phyloP scores from a whole-genome alignment of 1,284 basidiomycete species.

The Cutaneotrichosporon cavernicola region DNA sequence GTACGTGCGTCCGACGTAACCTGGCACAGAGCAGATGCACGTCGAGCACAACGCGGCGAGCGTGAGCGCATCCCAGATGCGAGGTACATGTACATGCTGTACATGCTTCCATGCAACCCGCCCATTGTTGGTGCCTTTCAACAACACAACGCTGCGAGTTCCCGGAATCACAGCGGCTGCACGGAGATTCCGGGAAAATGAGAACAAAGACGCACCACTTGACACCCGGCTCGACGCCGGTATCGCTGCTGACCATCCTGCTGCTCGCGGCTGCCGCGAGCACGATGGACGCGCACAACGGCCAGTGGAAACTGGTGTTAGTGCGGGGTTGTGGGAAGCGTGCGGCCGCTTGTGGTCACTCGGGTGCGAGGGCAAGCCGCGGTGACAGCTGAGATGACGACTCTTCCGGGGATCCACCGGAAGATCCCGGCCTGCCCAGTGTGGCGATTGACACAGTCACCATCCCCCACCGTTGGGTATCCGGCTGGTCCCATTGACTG shows the following conservation, averaged over 20 bases:
- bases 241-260: constrained; percentile 28
- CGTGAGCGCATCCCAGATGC: no score
- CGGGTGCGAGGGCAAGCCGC: neutral
- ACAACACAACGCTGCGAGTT: neutral
- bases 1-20: no score
- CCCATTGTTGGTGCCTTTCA: no score
- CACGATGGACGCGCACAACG: constrained; percentile 49
- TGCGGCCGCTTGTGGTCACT: neutral
- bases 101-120: no score
- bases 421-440: neutral
- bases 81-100: no score
- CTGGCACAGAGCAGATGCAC: no score
- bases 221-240: constrained; percentile 1
- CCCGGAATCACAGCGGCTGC: neutral
- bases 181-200: neutral
- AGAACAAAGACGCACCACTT: constrained; percentile 4
- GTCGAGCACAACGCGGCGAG: no score
- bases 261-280: constrained; percentile 50
- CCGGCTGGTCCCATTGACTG: neutral
- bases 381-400: neutral
- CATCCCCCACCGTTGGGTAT: neutral
- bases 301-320: constrained; percentile 47
- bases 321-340: neutral
- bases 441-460: no score
- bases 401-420: no score